Conservation (phyloP, 169 alveolate genomes). For the Plasmodium knowlesi region DNA sequence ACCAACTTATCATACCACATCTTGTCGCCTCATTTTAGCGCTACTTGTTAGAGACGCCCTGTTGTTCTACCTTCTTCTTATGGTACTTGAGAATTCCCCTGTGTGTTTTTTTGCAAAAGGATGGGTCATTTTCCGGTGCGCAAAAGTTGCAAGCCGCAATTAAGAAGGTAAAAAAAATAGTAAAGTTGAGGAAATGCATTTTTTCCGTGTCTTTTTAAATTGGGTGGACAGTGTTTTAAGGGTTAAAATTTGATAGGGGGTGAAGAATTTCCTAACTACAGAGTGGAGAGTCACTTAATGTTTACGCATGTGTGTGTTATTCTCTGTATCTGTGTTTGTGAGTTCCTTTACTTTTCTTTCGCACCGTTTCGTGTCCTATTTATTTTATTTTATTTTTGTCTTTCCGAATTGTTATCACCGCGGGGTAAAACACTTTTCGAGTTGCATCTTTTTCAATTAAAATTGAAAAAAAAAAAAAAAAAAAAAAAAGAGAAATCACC, state of each 20-base stretch:
- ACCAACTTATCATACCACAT: neutral
- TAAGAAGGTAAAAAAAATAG: slow-evolving; percentile 10
- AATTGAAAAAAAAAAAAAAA: neutral
- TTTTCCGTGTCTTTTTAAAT: neutral
- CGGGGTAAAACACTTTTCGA: neutral
- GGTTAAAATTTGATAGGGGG: neutral
- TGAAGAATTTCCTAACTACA: neutral
- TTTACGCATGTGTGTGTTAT: neutral
- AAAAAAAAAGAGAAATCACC: neutral
- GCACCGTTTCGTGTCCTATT: neutral
- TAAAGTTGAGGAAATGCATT: slow-evolving; percentile 24
- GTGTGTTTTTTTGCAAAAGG: slow-evolving; percentile 40
- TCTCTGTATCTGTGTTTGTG: neutral
- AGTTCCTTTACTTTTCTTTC: neutral
- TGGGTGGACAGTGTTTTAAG: neutral
- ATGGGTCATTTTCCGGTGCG: slow-evolving; percentile 21
- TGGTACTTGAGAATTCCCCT: slow-evolving; percentile 64
- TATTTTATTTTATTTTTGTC: neutral
- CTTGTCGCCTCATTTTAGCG: neutral
- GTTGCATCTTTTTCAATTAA: neutral
- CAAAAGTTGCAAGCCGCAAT: neutral
- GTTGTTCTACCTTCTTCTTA: slow-evolving; percentile 28
- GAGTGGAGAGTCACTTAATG: neutral
- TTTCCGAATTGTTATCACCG: neutral
- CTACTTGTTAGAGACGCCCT: neutral